Base-by-base conservation (phyloP, 805 yeast species). In the Candida ulmi region DNA sequence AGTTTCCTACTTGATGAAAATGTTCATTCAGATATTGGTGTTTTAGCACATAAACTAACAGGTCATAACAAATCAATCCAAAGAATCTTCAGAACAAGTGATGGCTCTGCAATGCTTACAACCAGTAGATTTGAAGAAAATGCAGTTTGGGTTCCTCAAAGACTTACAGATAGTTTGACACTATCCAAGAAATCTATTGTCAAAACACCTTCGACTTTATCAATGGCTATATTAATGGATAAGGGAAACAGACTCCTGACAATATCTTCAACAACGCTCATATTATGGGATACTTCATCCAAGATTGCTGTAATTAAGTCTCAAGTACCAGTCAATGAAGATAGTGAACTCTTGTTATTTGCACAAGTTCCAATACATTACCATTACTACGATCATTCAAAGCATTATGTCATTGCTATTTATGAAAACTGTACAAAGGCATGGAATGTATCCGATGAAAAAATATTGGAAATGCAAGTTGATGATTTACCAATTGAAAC, bases 31-130 rank as follows among this genome's bases (percentile, higher is more conserved):
- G 35, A 49, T 7, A 41, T 52, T 0, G 64, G 61, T 4, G 38
- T 43, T 5, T 47, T 79, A 9, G 63, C 68, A 18, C 71, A 79
- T 45, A 80, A 83, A 48, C 75, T 82, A 39, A 87, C 95, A 2
- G 98, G 98, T 1, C 96, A 88, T 55, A 74, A 78, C 40, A 88
- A 88, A 54, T 85, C 96, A 0, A 79, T 90, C 17, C 77, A 75
- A 47, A 71, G 69, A 36, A 58, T 90, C 3, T 64, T 76, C 15
- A 76, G 88, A 50, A 83, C 95, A 1, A 64, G 77, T 7, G 76
- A 78, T 51, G 91, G 90, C 27, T 64, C 69, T 21, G 71, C 83
- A 0, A 57, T 80, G 44, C 57, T 83, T 11, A 74, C 88, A 1
- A 59, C 71, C 11, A 74, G 83, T 8, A 63, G 88, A 45, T 83